Conservation (phyloP, 169 alveolate genomes). For the Toxoplasma gondii region DNA sequence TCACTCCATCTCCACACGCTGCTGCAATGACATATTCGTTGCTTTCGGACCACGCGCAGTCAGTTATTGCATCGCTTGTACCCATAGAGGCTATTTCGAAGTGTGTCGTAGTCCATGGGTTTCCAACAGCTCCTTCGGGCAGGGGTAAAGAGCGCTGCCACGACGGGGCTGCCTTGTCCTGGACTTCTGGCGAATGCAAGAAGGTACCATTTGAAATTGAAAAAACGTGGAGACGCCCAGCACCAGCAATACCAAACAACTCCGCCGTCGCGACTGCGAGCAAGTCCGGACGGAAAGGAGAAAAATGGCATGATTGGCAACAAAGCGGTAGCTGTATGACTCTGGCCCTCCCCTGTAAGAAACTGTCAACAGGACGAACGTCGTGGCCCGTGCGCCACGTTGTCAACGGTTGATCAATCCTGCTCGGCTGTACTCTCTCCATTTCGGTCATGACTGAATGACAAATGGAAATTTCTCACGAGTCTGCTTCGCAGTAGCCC, state of each 20-base stretch:
- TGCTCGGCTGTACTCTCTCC: not conserved
- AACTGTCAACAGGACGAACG: not conserved
- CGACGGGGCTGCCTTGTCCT: not conserved
- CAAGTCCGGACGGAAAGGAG: constrained; percentile 45
- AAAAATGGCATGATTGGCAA: constrained; percentile 64
- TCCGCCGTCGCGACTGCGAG: constrained; percentile 68
- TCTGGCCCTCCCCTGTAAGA: not conserved
- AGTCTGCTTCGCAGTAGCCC: not conserved
- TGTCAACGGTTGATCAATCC: not conserved
- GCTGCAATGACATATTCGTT: constrained; percentile 6
- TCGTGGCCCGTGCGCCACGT: not conserved
- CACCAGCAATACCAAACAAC: constrained; percentile 67
- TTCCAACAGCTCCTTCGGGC: not conserved
- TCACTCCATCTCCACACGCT: constrained; percentile 52
- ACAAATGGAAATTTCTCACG: not conserved
- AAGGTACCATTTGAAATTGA: not conserved
- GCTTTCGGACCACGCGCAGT: constrained; percentile 56
- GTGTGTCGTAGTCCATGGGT: not conserved
- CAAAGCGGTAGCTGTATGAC: constrained; percentile 44
- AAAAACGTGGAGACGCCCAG: constrained; percentile 17
- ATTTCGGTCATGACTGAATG: not conserved
- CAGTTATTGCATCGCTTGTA: constrained; percentile 41
- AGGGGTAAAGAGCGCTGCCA: not conserved
- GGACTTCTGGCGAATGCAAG: not conserved
- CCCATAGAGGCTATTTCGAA: not conserved